Base-by-base conservation (phyloP, 2,329 filamentous ascomycete genomes). In the Ramichloridium luteum region DNA sequence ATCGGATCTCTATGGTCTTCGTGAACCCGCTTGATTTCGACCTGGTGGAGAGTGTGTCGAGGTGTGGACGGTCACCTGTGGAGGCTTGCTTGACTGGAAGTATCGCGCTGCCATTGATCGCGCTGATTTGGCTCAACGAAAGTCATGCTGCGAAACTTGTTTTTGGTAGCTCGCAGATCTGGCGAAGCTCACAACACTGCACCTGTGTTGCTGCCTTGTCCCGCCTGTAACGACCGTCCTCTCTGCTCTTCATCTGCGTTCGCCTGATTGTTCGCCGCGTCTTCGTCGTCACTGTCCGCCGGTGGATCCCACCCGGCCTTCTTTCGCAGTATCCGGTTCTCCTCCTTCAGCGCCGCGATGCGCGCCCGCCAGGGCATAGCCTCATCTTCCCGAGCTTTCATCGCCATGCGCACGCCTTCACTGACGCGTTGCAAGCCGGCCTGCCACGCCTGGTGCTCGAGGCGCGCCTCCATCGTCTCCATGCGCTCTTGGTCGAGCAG, bases 361-460 rank as follows among this genome's bases (percentile, higher is more conserved):
- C 55, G 55, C 18, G 52, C 49, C 37, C 53, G 48, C 32, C 57
- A 54, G 4, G 52, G 54, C 38, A 54, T 38, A 27, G 40, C 40
- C 37, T 51, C 50, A 17, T 63, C 58, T 2, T 50, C 54, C 37
- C 59, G 50, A 16, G 46, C 47, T 40, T 51, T 53, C 22, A 62
- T 35, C 27, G 63, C 60, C 9, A 41, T 37, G 14, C 61, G 46
- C 9, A 63, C 56, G 16, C 54, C 55, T 27, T 61, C 59, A 4
- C 59, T 59, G 14, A 66, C 51, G 4, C 61, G 44, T 5, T 55
- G 50, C 34, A 67, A 36, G 1, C 60, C 55, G 3, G 60, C 59
- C 43, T 68, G 64, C 63, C 64, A 67, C 27, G 59, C 58, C 29
- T 62, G 58, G 35, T 67, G 62, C 35, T 61, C 60, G 13, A 66